Base-by-base conservation (phyloP, 306 rosid species). In the Pyrus communis region DNA sequence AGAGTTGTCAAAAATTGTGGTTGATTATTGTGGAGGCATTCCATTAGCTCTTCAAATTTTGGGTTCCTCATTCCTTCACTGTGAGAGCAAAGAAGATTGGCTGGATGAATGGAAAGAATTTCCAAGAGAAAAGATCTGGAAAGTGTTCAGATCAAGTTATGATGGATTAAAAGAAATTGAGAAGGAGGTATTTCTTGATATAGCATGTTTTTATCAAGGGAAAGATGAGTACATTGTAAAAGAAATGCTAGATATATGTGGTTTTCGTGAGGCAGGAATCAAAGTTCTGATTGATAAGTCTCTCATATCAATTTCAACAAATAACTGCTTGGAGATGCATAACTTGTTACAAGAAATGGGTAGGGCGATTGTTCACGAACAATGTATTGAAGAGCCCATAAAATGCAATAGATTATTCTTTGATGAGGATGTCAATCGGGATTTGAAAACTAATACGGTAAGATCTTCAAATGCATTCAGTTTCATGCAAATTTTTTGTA, bases 161-260 rank as follows among this genome's bases (percentile, higher is more conserved):
- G 18, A 60, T 25, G 31, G 33, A 60, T 60, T 60, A 5, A 3
- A 0, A 25, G 3, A 27, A 5, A 1, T 12, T 12, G 65, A 1
- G 30, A 22, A 60, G 19, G 33, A 12, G 33, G 4, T 60, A 60
- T 60, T 60, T 25, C 65, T 60, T 25, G 33, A 60, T 12, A 60
- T 60, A 60, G 65, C 65, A 2, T 25, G 65, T 13, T 60, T 60
- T 13, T 1, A 60, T 5, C 27, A 25, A 60, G 65, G 18, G 31
- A 0, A 38, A 38, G 42, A 38, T 38, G 42, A 7, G 42, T 0
- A 38, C 5, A 0, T 0, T 12, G 30, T 60, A 0, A 1, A 25
- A 5, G 0, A 0, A 4, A 12, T 13, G 3, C 5, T 2, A 60
- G 21, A 25, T 25, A 23, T 60, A 0, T 2, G 18, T 60, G 9